phyloP scores from a whole-genome alignment of 2,329 filamentous ascomycete species.

The Penicillium sp. region DNA sequence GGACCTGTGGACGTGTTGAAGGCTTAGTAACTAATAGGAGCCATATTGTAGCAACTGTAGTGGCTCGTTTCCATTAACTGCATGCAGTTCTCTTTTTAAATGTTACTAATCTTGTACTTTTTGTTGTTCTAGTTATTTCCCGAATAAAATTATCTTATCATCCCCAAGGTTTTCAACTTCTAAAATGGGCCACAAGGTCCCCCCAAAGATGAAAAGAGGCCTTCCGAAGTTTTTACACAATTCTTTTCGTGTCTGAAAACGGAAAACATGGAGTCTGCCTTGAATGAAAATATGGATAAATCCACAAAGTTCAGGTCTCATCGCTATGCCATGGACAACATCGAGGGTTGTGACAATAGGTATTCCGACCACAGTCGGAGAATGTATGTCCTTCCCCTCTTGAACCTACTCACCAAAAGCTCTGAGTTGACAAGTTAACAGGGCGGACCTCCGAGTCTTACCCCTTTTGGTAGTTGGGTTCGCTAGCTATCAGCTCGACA shows the following conservation, averaged over 20 bases:
- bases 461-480: constrained; percentile 52
- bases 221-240: background rate
- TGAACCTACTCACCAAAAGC: background rate
- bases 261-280: too few species aligned
- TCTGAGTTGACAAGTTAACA: constrained; percentile 21
- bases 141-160: constrained; percentile 2
- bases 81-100: too few species aligned
- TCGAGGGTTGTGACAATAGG: background rate
- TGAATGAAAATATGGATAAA: background rate
- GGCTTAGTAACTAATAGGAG: background rate
- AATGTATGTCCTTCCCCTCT: background rate
- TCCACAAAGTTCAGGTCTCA: background rate
- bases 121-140: background rate
- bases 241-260: background rate
- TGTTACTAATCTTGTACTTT: background rate
- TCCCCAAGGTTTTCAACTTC: constrained; percentile 5
- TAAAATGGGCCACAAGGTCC: constrained; percentile 2
- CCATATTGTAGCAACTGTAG: background rate
- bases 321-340: background rate
- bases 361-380: background rate
- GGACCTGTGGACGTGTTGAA: too few species aligned
- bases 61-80: too few species aligned
- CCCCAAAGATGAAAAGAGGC: background rate
- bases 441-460: constrained; percentile 51
- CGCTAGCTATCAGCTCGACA: constrained; percentile 54